phyloP scores from a whole-genome alignment of 1,284 basidiomycete genomes.

The Ganoderma multipileum region DNA sequence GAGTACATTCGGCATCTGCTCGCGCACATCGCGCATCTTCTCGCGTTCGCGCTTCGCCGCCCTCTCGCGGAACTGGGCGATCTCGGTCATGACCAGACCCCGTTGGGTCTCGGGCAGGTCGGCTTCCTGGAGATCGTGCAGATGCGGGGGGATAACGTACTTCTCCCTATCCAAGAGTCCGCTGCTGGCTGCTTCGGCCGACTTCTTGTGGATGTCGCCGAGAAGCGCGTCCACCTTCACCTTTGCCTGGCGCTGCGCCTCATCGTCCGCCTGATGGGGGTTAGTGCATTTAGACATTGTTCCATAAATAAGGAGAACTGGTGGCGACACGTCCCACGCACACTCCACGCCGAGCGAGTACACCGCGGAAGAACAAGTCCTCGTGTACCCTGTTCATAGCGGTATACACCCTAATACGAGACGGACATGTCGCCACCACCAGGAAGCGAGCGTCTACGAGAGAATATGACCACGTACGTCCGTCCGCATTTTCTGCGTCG shows the following conservation, averaged over 20 bases:
- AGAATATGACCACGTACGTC: constrained; percentile 61
- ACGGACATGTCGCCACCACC: constrained; percentile 14
- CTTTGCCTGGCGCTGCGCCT: constrained; percentile 58
- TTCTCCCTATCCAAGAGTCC: constrained; percentile 77
- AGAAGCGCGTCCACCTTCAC: constrained; percentile 62
- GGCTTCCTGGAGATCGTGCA: constrained; percentile 94
- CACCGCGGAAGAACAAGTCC: neutral
- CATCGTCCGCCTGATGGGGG: constrained; percentile 64
- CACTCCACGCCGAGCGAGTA: neutral
- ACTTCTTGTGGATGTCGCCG: constrained; percentile 64
- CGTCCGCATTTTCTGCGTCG: constrained; percentile 78
- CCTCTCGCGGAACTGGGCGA: constrained; percentile 90
- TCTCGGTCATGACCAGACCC: constrained; percentile 92
- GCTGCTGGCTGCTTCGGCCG: constrained; percentile 70
- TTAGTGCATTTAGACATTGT: constrained; percentile 20
- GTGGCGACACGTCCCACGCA: constrained; percentile 6
- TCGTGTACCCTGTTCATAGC: neutral
- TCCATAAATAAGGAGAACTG: neutral
- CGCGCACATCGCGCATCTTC: constrained; percentile 77
- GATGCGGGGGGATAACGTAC: constrained; percentile 91
- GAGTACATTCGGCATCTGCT: constrained; percentile 54
- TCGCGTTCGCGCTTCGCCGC: constrained; percentile 88
- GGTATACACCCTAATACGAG: neutral
- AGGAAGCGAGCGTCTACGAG: constrained; percentile 12
- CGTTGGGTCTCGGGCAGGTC: constrained; percentile 96